phyloP scores from a whole-genome alignment of 2,329 filamentous ascomycete species.

The Stenocarpella maydis region DNA sequence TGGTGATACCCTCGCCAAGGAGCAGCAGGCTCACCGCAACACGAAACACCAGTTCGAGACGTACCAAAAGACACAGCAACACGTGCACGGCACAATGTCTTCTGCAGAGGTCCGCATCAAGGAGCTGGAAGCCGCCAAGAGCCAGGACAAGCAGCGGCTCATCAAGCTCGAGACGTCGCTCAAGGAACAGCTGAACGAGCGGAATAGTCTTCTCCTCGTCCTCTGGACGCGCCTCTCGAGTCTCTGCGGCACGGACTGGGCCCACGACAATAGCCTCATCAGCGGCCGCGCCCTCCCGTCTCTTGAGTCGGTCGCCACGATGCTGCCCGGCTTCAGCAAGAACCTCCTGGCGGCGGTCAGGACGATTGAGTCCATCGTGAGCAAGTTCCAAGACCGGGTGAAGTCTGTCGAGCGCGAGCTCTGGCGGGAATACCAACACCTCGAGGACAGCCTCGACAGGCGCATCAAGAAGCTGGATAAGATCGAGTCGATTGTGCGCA shows the following conservation, averaged over 20 bases:
- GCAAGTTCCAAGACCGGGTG: conserved; percentile 80
- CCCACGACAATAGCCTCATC: conserved; percentile 86
- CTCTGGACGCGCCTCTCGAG: conserved; percentile 89
- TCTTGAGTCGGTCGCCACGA: conserved; percentile 84
- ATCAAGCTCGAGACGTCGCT: conserved; percentile 79
- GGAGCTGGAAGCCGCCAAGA: conserved; percentile 84
- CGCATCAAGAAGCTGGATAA: conserved; percentile 87
- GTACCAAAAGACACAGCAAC: conserved; percentile 85
- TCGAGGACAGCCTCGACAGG: conserved; percentile 82
- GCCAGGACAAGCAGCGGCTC: conserved; percentile 80
- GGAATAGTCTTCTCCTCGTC: conserved; percentile 86
- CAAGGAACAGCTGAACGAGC: conserved; percentile 87
- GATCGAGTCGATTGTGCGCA: conserved; percentile 81
- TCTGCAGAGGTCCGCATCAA: conserved; percentile 85
- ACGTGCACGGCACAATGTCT: conserved; percentile 84
- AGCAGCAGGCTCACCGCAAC: conserved; percentile 82
- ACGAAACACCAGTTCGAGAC: conserved; percentile 90
- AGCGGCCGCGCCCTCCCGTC: conserved; percentile 85
- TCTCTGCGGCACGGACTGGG: conserved; percentile 91
- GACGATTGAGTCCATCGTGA: conserved; percentile 82
- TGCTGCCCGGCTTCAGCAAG: conserved; percentile 87
- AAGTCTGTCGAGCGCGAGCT: conserved; percentile 87
- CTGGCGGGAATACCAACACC: conserved; percentile 86
- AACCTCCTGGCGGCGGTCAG: conserved; percentile 89
- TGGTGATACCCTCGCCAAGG: conserved; percentile 88